Evolutionary conservation across 2,329 filamentous ascomycete genomes (phyloP), one percentile per base, ranked within the genome.

Genomic region (Xylaria digitata): DNA sequence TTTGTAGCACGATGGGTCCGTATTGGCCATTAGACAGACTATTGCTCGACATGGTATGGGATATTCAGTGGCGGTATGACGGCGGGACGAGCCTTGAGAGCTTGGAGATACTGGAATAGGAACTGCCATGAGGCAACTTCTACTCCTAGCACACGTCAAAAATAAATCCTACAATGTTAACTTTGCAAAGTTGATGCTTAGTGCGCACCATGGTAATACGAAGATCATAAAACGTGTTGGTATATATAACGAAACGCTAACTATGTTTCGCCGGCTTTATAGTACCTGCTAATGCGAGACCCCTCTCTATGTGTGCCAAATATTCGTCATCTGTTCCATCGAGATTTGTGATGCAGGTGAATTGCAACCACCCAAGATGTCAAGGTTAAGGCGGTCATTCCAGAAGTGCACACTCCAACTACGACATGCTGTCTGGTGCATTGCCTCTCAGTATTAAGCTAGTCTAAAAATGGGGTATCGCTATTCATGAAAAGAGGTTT

Each of bases 401-500:
- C 68, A 68, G 65, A 72, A 67, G 66, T 65, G 67, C 69, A 61
- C 67, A 67, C 63, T 71, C 61, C 63, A 67, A 61, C 46, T 45
- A 46, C 37, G 53, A 56, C 50, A 21, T 62, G 58, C 48, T 57
- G 37, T 57, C 52, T 46, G 23, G 45, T 57, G 59, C 43, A 48
- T 48, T 50, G 53, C 59, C 13, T 68, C 65, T 63, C 64, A 63
- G 60, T 61, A 70, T 54, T 69, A 66, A 64, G 59, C 61, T 72
- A 71, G 67, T 75, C 72, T 68, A 68, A 67, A 73, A 66, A 71
- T 66, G 60, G 64, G 68, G 70, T 75, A 74, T 75, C 71, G 71
- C 72, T 66, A 67, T 72, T 71, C 67, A 65, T 68, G 59, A 70
- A 63, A 61, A 54, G 42, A 61, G 52, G 45, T 63, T 52, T 49